These are phyloP conservation scores for Infundibulicybe gibba DNA, from an alignment of 768 basidiomycete species.

Conservation along the genomic window DNA sequence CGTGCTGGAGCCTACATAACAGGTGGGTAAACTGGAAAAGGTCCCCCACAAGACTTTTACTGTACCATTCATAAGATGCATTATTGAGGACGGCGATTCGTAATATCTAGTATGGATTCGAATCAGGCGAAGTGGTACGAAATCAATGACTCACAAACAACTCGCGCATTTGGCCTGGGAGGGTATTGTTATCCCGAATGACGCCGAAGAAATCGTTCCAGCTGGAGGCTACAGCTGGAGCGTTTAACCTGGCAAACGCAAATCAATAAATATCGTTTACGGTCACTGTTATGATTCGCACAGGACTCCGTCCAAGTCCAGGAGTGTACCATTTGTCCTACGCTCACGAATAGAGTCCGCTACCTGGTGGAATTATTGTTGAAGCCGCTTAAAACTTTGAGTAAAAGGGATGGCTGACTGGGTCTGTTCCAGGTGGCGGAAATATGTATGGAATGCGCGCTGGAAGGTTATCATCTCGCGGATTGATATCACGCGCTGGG, in stretches of 20 bases:
- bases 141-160: constrained; percentile 20
- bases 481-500: constrained; percentile 3
- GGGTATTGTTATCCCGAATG: constrained; percentile 22
- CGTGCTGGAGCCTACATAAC: constrained; percentile 23
- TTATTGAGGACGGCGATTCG: constrained; percentile 22
- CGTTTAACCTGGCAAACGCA: constrained; percentile 16
- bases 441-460: constrained; percentile 41
- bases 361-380: constrained; percentile 16
- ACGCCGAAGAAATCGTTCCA: constrained; percentile 31
- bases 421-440: constrained; percentile 28
- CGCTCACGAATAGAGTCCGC: constrained; percentile 32
- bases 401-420: constrained; percentile 11
- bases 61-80: constrained; percentile 25
- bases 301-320: constrained; percentile 36
- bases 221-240: constrained; percentile 22
- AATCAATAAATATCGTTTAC: not conserved
- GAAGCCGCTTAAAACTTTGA: not conserved
- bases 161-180: constrained; percentile 30
- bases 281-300: constrained; percentile 9
- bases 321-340: constrained; percentile 26
- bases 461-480: constrained; percentile 32
- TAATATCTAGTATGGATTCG: constrained; percentile 16
- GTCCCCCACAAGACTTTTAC: not conserved
- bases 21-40: not conserved
- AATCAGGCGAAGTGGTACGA: not conserved